Evolutionary conservation across 2,329 filamentous ascomycete species (phyloP).

Genomic region (Pseudocercospora pini-densiflorae): DNA sequence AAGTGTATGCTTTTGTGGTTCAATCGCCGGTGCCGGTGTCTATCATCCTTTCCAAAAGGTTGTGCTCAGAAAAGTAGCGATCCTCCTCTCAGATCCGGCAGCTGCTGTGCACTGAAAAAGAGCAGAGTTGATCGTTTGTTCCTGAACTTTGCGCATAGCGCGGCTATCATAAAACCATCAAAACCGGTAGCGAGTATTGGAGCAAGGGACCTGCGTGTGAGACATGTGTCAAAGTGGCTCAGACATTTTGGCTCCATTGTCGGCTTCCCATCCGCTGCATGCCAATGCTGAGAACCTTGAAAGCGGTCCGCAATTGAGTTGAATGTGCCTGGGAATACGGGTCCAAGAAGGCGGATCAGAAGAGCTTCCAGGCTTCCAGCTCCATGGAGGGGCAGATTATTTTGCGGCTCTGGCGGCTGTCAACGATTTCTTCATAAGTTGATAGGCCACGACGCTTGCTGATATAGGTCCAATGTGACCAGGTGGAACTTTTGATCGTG

Average conservation of each 20-base stretch:
- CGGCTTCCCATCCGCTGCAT: background rate
- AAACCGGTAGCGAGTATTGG: background rate
- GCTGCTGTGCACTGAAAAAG: background rate
- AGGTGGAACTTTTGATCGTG: background rate
- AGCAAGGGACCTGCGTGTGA: background rate
- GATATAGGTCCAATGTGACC: background rate
- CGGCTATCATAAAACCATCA: background rate
- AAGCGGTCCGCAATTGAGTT: background rate
- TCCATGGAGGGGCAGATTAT: background rate
- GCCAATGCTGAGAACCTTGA: background rate
- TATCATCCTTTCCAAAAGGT: background rate
- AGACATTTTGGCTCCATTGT: background rate
- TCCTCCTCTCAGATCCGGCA: background rate
- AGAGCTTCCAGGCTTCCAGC: background rate
- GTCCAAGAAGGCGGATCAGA: background rate
- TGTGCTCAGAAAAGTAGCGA: background rate
- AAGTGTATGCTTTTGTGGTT: no score
- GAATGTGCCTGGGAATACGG: background rate
- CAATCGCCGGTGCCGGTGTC: background rate
- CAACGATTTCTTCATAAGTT: background rate
- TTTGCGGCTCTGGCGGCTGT: slow-evolving; percentile 5
- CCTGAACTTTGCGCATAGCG: background rate
- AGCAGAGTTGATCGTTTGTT: background rate
- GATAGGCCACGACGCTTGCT: background rate
- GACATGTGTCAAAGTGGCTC: background rate